Evolutionary conservation across 495 filamentous ascomycete genomes (phyloP), one percentile per base, ranked within the genome.

Genomic region (Margaritispora aquatica): DNA sequence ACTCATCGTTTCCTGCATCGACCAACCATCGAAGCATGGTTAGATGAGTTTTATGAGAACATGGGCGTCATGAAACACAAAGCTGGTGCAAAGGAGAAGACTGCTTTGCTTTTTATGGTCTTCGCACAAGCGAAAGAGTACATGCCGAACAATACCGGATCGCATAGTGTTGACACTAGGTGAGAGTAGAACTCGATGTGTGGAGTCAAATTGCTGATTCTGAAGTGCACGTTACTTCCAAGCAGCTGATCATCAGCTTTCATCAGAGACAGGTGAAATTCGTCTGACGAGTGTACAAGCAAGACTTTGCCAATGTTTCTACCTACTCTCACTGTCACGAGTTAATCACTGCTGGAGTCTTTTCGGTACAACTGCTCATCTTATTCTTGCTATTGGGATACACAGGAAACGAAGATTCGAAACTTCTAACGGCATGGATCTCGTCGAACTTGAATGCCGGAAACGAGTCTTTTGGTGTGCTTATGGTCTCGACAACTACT

Each of bases 381-480:
- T 73, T 5, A 58, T 70, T 20, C 55, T 68, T 49, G 69, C 64
- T 8, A 63, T 75, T 20, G 73, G 73, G 17, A 62, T 74, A 8
- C 68, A 75, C 54, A 58, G 71, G 0, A 63, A 67, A 61, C 8
- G 64, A 60, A 2, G 51, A 53, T 17, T 69, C 66, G 47, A 46
- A 63, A 34, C 55, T 60, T 67, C 54, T 58, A 67, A 34, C 61
- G 69, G 11, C 51, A 70, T 11, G 67, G 71, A 36, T 47, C 66
- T 69, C 17, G 57, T 66, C 26, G 68, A 68, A 26, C 22, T 70
- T 2, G 68, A 73, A 27, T 71, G 71, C 50, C 66, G 62, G 21
- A 83, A 80, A 56, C 77, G 82, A 3, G 78, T 79, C 3, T 82
- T 85, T 29, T 84, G 81, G 81, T 77, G 77, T 49, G 77, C 74